phyloP scores from a whole-genome alignment of 2,329 filamentous ascomycete genomes.

The Penicillium sp. region DNA sequence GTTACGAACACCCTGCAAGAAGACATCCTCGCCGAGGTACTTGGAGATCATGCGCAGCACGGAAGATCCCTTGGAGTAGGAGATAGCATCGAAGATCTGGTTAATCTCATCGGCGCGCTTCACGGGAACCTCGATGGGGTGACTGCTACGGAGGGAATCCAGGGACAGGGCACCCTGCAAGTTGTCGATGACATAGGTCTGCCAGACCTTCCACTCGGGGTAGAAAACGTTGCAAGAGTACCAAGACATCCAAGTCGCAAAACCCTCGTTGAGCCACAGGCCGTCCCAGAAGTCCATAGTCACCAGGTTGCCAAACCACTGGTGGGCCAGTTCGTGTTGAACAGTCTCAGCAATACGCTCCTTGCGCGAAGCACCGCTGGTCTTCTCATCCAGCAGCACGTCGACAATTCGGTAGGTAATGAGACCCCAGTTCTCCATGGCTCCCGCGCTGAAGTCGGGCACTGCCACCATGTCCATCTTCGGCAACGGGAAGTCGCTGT shows the following conservation, averaged over 20 bases:
- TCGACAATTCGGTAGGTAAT: constrained; percentile 94
- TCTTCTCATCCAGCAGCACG: constrained; percentile 88
- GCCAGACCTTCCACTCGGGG: constrained; percentile 98
- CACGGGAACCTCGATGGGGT: constrained; percentile 94
- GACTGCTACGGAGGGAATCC: constrained; percentile 90
- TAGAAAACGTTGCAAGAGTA: constrained; percentile 94
- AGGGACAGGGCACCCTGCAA: constrained; percentile 84
- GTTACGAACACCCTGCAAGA: constrained; percentile 86
- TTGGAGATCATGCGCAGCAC: constrained; percentile 97
- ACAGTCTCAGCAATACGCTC: constrained; percentile 94
- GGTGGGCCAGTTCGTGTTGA: constrained; percentile 94
- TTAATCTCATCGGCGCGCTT: constrained; percentile 96
- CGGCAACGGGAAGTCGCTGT: constrained; percentile 80
- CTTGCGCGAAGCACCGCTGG: constrained; percentile 83
- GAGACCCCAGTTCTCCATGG: constrained; percentile 98
- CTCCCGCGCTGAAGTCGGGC: constrained; percentile 91
- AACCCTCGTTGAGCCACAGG: constrained; percentile 93
- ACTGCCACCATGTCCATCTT: constrained; percentile 98
- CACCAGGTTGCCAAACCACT: constrained; percentile 97
- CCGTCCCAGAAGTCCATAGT: constrained; percentile 99
- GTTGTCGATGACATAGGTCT: constrained; percentile 91
- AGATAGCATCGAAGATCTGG: constrained; percentile 97
- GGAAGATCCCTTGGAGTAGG: constrained; percentile 94
- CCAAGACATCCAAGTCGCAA: constrained; percentile 92
- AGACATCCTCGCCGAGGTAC: constrained; percentile 87